Percentiles rank a stretch among this genome's conserved stretches.
Conservation (phyloP, 495 filamentous ascomycete species). For the Talaromyces trachyspermus region DNA sequence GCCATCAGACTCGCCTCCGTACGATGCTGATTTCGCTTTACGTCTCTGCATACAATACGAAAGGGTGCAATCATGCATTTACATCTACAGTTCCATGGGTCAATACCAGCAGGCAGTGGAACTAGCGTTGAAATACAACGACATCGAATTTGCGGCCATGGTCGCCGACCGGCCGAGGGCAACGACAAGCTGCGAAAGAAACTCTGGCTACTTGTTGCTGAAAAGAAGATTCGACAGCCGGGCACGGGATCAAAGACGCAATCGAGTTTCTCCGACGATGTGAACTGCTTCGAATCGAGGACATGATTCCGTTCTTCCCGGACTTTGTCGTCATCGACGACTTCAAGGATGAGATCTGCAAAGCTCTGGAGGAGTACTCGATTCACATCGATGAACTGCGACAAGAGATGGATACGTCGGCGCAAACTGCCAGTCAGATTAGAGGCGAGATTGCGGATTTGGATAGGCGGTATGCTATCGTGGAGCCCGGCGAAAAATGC, state of each 20-base stretch:
- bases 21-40: constrained; percentile 96
- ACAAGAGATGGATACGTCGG: constrained; percentile 90
- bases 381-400: constrained; percentile 84
- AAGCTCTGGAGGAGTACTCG: constrained; percentile 84
- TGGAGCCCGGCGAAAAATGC: constrained; percentile 92
- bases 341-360: constrained; percentile 97
- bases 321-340: constrained; percentile 99
- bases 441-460: constrained; percentile 75
- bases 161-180: constrained; percentile 77
- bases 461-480: constrained; percentile 87
- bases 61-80: constrained; percentile 85
- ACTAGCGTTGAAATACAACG: constrained; percentile 77
- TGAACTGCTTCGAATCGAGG: constrained; percentile 87
- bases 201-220: constrained; percentile 88
- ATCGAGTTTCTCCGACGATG: constrained; percentile 91
- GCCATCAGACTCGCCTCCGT: constrained; percentile 64
- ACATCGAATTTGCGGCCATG: constrained; percentile 79
- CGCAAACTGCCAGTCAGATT: constrained; percentile 80
- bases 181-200: constrained; percentile 81
- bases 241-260: constrained; percentile 83
- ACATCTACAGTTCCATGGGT: constrained; percentile 93
- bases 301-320: constrained; percentile 95
- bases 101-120: constrained; percentile 89
- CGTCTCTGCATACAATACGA: constrained; percentile 90
- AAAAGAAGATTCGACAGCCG: constrained; percentile 78